Base-by-base conservation (phyloP, 345 rosid genomes). In the Hibiscus trionum region DNA sequence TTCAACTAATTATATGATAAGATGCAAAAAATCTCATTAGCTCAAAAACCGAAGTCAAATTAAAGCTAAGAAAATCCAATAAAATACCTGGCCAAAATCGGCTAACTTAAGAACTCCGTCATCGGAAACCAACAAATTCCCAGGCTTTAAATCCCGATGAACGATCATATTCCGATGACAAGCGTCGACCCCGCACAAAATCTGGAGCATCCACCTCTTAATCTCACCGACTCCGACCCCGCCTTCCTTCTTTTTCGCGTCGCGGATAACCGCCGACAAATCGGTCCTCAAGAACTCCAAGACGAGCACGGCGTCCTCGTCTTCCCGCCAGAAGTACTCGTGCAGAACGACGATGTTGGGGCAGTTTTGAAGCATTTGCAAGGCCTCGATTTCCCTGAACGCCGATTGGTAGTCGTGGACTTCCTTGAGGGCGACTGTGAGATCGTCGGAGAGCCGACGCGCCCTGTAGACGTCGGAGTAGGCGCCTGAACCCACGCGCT, bases 171-270 rank as follows among this genome's bases (percentile, higher is more conserved):
- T 90, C 87, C 89, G 55, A 61, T 92, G 99, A 59, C 97, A 89
- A 0, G 91, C 86, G 61, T 90, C 96, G 11, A 95, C 80, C 11
- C 97, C 97, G 2, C 70, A 61, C 31, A 95, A 74, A 75, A 92
- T 89, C 93, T 95, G 96, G 53, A 92, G 44, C 97, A 95, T 95
- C 99, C 97, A 95, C 75, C 96, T 82, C 84, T 95, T 95, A 4
- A 85, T 77, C 86, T 90, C 90, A 4, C 93, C 93, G 2, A 73
- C 78, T 9, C 80, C 2, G 35, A 88, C 17, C 21, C 89, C 93
- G 0, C 68, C 82, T 46, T 73, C 81, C 8, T 66, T 83, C 84
- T 72, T 84, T 84, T 79, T 88, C 6, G 82, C 91, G 15, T 86
- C 90, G 64, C 70, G 71, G 27, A 95, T 82, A 74, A 95, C 93